A percentile compares a stretch with the other conserved stretches of the same genome.
These are phyloP conservation scores for Castanea crenata DNA, from an alignment of 306 rosid genomes.

Conservation along the genomic window DNA sequence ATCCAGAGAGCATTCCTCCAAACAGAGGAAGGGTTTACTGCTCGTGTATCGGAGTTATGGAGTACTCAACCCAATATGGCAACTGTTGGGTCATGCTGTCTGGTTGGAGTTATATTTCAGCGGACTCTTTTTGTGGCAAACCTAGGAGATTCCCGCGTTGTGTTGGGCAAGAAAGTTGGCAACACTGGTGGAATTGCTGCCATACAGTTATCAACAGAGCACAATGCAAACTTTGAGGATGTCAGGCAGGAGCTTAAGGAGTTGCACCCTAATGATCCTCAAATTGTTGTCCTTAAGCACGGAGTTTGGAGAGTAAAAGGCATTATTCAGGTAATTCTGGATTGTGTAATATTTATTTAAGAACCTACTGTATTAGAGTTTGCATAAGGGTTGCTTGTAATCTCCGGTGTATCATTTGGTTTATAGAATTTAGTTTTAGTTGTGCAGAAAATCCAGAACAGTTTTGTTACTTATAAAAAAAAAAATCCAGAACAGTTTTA, in stretches of 20 bases:
- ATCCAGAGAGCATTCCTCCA: slow-evolving; percentile 55
- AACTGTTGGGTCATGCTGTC: slow-evolving; percentile 80
- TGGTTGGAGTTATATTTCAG: slow-evolving; percentile 78
- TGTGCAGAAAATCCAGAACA: neutral
- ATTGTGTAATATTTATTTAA: neutral
- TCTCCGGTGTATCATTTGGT: neutral
- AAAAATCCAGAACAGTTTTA: neutral
- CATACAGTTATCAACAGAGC: slow-evolving; percentile 77
- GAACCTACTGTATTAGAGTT: slow-evolving; percentile 2
- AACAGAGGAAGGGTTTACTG: slow-evolving; percentile 80
- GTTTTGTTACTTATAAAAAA: neutral
- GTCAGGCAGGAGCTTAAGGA: slow-evolving; percentile 70
- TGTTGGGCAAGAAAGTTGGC: slow-evolving; percentile 84
- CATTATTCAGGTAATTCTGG: slow-evolving; percentile 72
- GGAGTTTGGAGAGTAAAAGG: slow-evolving; percentile 99
- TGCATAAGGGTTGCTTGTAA: neutral
- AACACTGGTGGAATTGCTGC: slow-evolving; percentile 81
- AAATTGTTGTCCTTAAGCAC: slow-evolving; percentile 73
- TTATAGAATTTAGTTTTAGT: neutral
- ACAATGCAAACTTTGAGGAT: slow-evolving; percentile 76
- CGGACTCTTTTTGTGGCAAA: slow-evolving; percentile 76
- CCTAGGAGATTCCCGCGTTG: slow-evolving; percentile 86
- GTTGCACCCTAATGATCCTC: slow-evolving; percentile 76
- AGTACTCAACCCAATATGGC: slow-evolving; percentile 59
- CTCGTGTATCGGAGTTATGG: slow-evolving; percentile 65